A percentile compares a stretch with the other conserved stretches of the same genome.
These are phyloP conservation scores for Parasitella parasitica DNA, from an alignment of 371 early-diverging fungal genomes.

Conservation along the genomic window DNA sequence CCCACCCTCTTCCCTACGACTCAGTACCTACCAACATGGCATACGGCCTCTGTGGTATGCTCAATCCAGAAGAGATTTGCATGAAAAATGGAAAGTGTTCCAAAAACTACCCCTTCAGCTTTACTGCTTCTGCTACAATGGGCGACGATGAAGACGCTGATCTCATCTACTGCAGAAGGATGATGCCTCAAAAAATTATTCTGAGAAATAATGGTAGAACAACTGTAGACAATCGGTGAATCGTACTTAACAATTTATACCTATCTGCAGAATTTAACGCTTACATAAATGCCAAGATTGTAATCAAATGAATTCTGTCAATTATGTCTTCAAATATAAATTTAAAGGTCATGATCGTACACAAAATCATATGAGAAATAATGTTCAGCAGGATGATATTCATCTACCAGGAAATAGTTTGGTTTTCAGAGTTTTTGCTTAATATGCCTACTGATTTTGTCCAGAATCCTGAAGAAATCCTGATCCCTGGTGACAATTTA, in stretches of 20 bases:
- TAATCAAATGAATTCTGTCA: no score
- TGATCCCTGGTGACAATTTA: no score
- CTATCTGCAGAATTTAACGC: slow-evolving; percentile 26
- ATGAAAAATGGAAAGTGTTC: slow-evolving; percentile 18
- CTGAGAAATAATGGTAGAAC: background rate
- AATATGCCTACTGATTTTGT: no score
- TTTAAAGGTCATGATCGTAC: slow-evolving; percentile 33
- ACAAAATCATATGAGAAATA: background rate
- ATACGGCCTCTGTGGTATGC: slow-evolving; percentile 31
- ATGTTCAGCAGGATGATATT: no score
- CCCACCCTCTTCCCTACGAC: slow-evolving; percentile 18
- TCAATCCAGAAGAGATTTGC: slow-evolving; percentile 18
- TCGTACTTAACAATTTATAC: slow-evolving; percentile 27
- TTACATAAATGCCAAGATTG: slow-evolving; percentile 37
- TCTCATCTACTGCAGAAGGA: no score
- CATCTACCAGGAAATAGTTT: no score
- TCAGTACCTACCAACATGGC: slow-evolving; percentile 28
- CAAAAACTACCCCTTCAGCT: background rate
- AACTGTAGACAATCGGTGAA: slow-evolving; percentile 23
- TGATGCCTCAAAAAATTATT: no score
- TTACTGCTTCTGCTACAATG: background rate
- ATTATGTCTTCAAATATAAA: no score
- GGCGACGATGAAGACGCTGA: no score
- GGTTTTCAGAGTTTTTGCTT: no score
- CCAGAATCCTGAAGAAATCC: no score